Base-by-base conservation (phyloP, 768 basidiomycete species). In the Boletellus emodensis region DNA sequence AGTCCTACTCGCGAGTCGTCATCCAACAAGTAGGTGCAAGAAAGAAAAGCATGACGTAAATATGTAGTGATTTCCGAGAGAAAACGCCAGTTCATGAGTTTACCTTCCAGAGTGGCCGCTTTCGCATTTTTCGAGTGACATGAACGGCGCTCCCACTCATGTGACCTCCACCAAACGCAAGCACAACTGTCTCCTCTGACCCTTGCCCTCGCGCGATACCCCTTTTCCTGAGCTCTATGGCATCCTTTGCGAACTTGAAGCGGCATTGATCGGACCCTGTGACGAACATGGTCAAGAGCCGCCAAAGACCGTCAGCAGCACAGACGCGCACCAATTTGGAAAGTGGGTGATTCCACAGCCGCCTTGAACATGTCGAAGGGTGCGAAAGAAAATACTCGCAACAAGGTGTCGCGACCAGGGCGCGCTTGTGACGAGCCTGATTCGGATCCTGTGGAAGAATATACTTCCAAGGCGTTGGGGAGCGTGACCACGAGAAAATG, bases 191-290 rank as follows among this genome's bases (percentile, higher is more conserved):
- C 71, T 94, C 91, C 68, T 90, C 88, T 52, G 81, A 83, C 49
- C 85, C 83, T 54, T 77, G 72, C 46, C 82, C 84, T 54, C 84
- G 81, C 40, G 82, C 79, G 63, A 83, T 78, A n/a, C 83, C 83
- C 63, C 81, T 82, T 70, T 90, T 94, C 59, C 92, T 79, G 60
- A 85, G 61, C 60, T 90, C 87, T 61, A 94, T 86, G 12, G 85
- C 89, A 56, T 90, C 90, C 69, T 94, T 94, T 4, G 91, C 90
- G 70, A 94, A 94, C 62, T 86, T 87, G 73, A 94, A 96, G 40
- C 92, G 83, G 53, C 83, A 81, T 65, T 94, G 91, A 70, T 90
- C 88, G 51, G 87, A 81, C 18, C 85, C 87, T 87, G 67, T 58
- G 65, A 53, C 40, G 8, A 22, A 57, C 45, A 61, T 48, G 47